A percentile compares a stretch with the other conserved stretches of the same genome.
Conservation (phyloP, 148 eudicot genomes). For the Camellia granthamiana region DNA sequence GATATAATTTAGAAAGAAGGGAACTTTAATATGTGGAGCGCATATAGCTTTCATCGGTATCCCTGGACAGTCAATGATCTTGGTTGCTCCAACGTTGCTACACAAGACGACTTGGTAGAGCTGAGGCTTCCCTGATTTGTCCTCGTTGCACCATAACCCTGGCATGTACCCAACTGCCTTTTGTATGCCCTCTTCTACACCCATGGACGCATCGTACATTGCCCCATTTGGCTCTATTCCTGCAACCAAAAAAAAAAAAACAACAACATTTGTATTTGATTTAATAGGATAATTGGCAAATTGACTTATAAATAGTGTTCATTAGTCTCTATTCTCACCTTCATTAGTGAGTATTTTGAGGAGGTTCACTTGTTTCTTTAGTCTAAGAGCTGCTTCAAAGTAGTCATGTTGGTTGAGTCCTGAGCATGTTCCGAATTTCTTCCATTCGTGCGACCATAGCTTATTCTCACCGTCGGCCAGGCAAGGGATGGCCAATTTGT, state of each 20-base stretch:
- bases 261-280: too few relatives aligned
- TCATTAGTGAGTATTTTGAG: constrained; percentile 1
- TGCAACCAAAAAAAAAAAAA: background rate
- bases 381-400: constrained; percentile 6
- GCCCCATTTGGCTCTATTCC: constrained; percentile 10
- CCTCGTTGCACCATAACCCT: background rate
- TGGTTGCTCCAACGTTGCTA: background rate
- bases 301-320: too few relatives aligned
- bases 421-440: too few relatives aligned
- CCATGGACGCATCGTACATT: background rate
- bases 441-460: constrained; percentile 3
- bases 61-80: constrained; percentile 4
- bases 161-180: background rate
- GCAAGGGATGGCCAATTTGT: background rate
- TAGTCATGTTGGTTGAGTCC: background rate
- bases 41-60: constrained; percentile 2
- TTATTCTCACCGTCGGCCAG: background rate
- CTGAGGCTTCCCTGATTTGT: background rate
- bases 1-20: too few relatives aligned
- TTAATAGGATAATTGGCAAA: too few relatives aligned
- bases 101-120: constrained; percentile 1
- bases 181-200: background rate
- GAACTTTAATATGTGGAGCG: background rate
- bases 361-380: constrained; percentile 6
- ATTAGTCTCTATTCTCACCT: background rate